A percentile compares a stretch with the other conserved stretches of the same genome.
Conservation (phyloP, 148 eudicot species). For the Suaeda aralocaspica region DNA sequence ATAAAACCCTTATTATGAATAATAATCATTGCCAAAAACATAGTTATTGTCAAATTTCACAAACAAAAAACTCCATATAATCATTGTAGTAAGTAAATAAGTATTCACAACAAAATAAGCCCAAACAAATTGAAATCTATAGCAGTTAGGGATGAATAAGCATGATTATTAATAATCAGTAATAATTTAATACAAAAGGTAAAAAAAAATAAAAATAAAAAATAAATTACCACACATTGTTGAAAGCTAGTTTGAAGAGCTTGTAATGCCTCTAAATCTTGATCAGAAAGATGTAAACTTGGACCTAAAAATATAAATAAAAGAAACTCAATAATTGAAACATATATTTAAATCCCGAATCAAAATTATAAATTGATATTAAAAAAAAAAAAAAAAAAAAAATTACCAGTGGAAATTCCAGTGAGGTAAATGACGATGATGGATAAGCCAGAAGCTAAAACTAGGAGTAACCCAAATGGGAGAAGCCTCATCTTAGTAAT, state of each 20-base stretch:
- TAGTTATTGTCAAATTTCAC: too few relatives aligned
- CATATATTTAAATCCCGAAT: not conserved
- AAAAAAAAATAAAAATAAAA: not conserved
- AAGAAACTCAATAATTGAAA: conserved; percentile 12
- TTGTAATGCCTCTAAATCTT: conserved; percentile 64
- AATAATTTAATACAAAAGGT: too few relatives aligned
- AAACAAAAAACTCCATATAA: too few relatives aligned
- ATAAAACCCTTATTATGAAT: too few relatives aligned
- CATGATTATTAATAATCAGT: not conserved
- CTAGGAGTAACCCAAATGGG: conserved; percentile 59
- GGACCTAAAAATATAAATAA: conserved; percentile 38
- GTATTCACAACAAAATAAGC: too few relatives aligned
- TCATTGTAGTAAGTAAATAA: too few relatives aligned
- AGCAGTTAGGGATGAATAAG: not conserved
- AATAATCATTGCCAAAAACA: too few relatives aligned
- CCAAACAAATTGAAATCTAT: not conserved
- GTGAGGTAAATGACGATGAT: conserved; percentile 64
- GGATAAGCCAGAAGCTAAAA: conserved; percentile 64
- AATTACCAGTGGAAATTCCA: conserved; percentile 48
- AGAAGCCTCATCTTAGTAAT: conserved; percentile 56
- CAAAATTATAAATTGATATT: not conserved
- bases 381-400: not conserved
- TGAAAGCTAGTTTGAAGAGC: conserved; percentile 57
- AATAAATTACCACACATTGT: conserved; percentile 75
- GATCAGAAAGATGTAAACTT: conserved; percentile 32